Evolutionary conservation across 2,329 filamentous ascomycete genomes (phyloP).

Genomic region (Colletotrichum phormii): DNA sequence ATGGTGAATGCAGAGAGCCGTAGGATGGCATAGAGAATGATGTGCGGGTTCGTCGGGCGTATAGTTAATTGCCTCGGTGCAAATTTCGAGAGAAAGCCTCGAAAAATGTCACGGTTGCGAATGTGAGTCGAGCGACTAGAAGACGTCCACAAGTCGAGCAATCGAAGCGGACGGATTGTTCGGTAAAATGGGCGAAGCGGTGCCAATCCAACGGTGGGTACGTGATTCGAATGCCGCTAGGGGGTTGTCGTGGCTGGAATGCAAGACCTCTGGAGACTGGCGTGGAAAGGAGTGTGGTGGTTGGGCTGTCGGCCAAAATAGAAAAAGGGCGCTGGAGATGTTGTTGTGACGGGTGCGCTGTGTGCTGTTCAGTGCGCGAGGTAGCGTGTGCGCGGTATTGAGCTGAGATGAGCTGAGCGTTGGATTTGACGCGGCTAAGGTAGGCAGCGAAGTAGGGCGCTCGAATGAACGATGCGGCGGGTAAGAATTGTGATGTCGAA

Average conservation of each 20-base stretch:
- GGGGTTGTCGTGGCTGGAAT: slow-evolving; percentile 35
- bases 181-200: background rate
- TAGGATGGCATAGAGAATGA: slow-evolving; percentile 76
- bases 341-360: slow-evolving; percentile 14
- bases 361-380: slow-evolving; percentile 10
- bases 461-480: background rate
- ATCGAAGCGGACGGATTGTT: background rate
- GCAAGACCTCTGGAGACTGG: slow-evolving; percentile 17
- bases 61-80: slow-evolving; percentile 26
- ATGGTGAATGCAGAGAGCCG: slow-evolving; percentile 79
- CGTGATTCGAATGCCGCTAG: slow-evolving; percentile 32
- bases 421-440: background rate
- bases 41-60: background rate
- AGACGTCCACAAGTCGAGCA: background rate
- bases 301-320: slow-evolving; percentile 20
- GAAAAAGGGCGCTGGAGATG: slow-evolving; percentile 10
- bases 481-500: slow-evolving; percentile 3
- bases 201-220: slow-evolving; percentile 8
- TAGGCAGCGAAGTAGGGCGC: slow-evolving; percentile 13
- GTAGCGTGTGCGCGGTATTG: slow-evolving; percentile 17
- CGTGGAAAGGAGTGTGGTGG: slow-evolving; percentile 34
- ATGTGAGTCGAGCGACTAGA: slow-evolving; percentile 3
- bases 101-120: background rate
- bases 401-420: background rate
- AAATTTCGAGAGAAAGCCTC: slow-evolving; percentile 12